Conservation (phyloP, 2,329 filamentous ascomycete species). For the Xylaria sp. region DNA sequence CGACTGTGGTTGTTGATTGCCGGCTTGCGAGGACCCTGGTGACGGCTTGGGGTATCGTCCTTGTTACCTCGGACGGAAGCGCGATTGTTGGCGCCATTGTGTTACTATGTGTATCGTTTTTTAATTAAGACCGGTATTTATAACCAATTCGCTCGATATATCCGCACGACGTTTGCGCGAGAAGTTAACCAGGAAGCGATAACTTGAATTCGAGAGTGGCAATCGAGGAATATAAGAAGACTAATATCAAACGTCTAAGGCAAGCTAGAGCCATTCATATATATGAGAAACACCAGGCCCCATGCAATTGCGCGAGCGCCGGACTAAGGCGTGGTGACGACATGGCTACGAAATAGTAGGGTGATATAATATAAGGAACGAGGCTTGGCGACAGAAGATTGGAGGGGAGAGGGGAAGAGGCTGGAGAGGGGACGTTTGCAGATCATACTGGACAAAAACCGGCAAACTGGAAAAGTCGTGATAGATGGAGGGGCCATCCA, state of each 20-base stretch:
- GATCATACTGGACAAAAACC: conserved; percentile 12
- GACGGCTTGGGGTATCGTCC: conserved; percentile 41
- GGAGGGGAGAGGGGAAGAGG: neutral
- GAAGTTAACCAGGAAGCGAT: neutral
- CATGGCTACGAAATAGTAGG: conserved; percentile 24
- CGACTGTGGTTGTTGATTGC: conserved; percentile 46
- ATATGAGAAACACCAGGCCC: neutral
- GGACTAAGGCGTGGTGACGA: conserved; percentile 27
- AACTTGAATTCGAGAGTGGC: neutral
- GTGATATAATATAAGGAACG: conserved; percentile 4
- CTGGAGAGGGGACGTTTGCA: conserved; percentile 9
- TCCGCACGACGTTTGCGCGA: neutral
- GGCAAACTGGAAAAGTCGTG: conserved; percentile 16
- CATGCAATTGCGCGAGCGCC: neutral
- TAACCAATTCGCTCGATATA: neutral
- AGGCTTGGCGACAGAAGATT: conserved; percentile 8
- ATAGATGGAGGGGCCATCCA: neutral
- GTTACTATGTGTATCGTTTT: neutral
- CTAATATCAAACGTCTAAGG: neutral
- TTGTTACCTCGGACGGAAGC: conserved; percentile 35
- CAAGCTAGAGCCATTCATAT: neutral
- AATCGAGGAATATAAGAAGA: conserved; percentile 8
- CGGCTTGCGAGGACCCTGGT: conserved; percentile 41
- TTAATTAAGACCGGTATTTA: neutral
- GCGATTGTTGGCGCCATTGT: conserved; percentile 42